A percentile compares a stretch with the other conserved stretches of the same genome.
Conservation (phyloP, 2,329 filamentous ascomycete genomes). For the Arthroderma uncinatum region DNA sequence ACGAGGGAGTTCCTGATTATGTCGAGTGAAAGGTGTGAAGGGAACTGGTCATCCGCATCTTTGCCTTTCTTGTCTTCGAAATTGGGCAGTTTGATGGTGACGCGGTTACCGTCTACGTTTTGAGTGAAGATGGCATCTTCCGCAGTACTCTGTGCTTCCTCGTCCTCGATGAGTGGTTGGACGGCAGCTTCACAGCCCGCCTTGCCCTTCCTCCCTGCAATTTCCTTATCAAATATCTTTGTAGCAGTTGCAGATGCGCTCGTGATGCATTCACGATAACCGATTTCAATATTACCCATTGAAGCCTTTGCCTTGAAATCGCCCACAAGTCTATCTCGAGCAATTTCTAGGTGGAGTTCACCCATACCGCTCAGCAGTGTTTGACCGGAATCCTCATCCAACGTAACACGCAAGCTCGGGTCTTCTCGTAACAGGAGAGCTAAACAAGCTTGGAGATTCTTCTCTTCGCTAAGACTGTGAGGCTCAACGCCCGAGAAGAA, state of each 20-base stretch:
- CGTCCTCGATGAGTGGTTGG: conserved; percentile 42
- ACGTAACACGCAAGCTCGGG: conserved; percentile 72
- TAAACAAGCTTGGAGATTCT: conserved; percentile 64
- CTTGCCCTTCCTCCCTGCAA: conserved; percentile 68
- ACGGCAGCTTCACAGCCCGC: conserved; percentile 62
- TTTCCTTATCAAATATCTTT: conserved; percentile 61
- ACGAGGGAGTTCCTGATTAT: conserved; percentile 48
- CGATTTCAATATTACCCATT: conserved; percentile 87
- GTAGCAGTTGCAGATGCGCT: conserved; percentile 46
- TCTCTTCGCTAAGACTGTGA: conserved; percentile 64
- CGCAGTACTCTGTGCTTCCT: conserved; percentile 2
- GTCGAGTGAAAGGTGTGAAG: conserved; percentile 42
- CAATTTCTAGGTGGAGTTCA: conserved; percentile 87
- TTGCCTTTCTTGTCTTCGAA: conserved; percentile 23
- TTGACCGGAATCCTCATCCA: conserved; percentile 83
- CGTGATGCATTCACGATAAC: conserved; percentile 76
- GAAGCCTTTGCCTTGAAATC: conserved; percentile 76
- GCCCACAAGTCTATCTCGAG: conserved; percentile 72
- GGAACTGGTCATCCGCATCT: conserved; percentile 18
- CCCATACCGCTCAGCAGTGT: conserved; percentile 95
- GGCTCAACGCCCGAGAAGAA: conserved; percentile 94
- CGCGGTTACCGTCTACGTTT: conserved; percentile 58
- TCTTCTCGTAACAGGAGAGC: conserved; percentile 77
- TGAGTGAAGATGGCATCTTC: conserved; percentile 30
- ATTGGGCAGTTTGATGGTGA: conserved; percentile 45